These are phyloP conservation scores for Aspergillus nanangensis DNA, from an alignment of 495 filamentous ascomycete species.

Conservation along the genomic window DNA sequence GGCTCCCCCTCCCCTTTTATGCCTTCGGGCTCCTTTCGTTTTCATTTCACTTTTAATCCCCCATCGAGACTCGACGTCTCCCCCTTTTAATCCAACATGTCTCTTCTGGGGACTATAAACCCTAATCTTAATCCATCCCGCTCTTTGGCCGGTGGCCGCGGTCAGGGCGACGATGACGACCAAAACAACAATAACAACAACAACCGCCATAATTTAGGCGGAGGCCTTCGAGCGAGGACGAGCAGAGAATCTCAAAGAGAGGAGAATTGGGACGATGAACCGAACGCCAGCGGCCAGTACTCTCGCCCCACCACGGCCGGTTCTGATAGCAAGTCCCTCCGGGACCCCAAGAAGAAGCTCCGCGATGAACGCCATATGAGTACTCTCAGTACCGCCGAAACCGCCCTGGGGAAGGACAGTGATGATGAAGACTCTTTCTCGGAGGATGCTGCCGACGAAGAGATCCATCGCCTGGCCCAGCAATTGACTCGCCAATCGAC, in stretches of 20 bases:
- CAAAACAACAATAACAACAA: background rate
- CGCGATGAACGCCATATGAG: constrained; percentile 13
- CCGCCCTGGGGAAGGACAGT: constrained; percentile 22
- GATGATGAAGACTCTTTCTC: constrained; percentile 7
- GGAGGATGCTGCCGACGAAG: constrained; percentile 31
- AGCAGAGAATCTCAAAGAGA: background rate
- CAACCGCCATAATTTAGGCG: background rate
- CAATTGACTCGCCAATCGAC: constrained; percentile 46
- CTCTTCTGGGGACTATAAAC: constrained; percentile 36
- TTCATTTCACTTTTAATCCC: constrained; percentile 1
- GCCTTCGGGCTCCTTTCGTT: constrained; percentile 7
- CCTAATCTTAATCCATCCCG: constrained; percentile 23
- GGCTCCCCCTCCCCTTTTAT: constrained; percentile 1
- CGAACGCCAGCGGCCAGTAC: too few species aligned
- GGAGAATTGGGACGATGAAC: too few species aligned
- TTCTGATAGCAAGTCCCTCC: background rate
- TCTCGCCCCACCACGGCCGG: background rate
- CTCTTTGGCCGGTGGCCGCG: constrained; percentile 7
- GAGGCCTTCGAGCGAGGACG: background rate
- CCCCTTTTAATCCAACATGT: constrained; percentile 26
- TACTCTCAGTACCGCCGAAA: constrained; percentile 30
- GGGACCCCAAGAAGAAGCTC: constrained; percentile 7
- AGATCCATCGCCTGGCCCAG: constrained; percentile 42
- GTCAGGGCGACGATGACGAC: constrained; percentile 6
- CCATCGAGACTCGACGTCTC: constrained; percentile 17